phyloP scores from a whole-genome alignment of 305 asterid genomes.

The Petunia hybrid region DNA sequence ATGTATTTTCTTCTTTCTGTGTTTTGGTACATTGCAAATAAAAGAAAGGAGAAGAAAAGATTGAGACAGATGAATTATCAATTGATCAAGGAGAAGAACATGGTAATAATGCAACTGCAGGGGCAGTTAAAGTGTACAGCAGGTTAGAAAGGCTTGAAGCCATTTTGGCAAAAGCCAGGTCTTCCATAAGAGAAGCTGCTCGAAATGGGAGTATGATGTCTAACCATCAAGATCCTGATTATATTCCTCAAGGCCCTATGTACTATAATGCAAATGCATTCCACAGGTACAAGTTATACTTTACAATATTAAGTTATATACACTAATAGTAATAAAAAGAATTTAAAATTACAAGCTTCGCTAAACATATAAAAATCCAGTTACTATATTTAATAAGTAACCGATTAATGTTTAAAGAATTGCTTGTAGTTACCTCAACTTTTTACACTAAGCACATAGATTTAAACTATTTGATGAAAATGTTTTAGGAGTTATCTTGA shows the following conservation, averaged over 20 bases:
- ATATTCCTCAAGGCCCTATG: conserved; percentile 67
- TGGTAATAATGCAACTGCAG: conserved; percentile 1
- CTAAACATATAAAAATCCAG: not conserved
- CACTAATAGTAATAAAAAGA: not conserved
- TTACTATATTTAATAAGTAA: not conserved
- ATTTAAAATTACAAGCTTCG: not conserved
- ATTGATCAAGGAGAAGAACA: conserved; percentile 32
- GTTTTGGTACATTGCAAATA: not conserved
- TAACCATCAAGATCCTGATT: conserved; percentile 46
- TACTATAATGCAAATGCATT: conserved; percentile 73
- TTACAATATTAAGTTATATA: conserved; percentile 13
- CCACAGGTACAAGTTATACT: conserved; percentile 51
- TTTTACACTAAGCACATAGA: not conserved
- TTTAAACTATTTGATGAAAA: not conserved
- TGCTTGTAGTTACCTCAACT: not conserved
- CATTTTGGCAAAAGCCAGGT: conserved; percentile 56
- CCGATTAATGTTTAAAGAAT: not conserved
- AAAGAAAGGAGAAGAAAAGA: conserved; percentile 33
- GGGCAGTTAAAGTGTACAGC: conserved; percentile 39
- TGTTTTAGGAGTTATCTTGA: conserved; percentile 65
- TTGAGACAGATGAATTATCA: conserved; percentile 33
- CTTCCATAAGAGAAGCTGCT: conserved; percentile 66
- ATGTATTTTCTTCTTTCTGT: conserved; percentile 22
- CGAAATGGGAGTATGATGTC: conserved; percentile 49
- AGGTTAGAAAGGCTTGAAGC: conserved; percentile 61